Percentiles rank a stretch among this genome's conserved stretches.
These are phyloP conservation scores for Kuraishia cidri DNA, from an alignment of 805 yeast species.

Conservation along the genomic window DNA sequence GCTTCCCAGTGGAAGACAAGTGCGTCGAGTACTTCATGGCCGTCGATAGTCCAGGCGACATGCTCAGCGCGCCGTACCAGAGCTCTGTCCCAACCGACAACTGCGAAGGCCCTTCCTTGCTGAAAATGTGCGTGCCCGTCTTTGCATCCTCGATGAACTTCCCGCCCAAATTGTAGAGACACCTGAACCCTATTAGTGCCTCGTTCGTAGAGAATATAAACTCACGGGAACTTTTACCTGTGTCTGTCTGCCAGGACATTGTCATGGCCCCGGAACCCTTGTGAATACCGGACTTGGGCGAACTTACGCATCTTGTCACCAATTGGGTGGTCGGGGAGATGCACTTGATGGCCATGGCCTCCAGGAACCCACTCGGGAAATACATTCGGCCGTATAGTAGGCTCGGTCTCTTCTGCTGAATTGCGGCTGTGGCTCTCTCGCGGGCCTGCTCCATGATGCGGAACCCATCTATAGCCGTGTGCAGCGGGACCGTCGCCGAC, in stretches of 20 bases:
- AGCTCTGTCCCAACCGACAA: slow-evolving; percentile 76
- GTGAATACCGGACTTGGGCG: slow-evolving; percentile 15
- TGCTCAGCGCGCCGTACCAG: slow-evolving; percentile 78
- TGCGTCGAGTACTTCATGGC: slow-evolving; percentile 81
- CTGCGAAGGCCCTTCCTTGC: slow-evolving; percentile 35
- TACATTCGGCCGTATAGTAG: slow-evolving; percentile 80
- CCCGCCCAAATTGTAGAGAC: slow-evolving; percentile 56
- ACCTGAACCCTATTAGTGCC: slow-evolving; percentile 71
- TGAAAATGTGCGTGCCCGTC: slow-evolving; percentile 3
- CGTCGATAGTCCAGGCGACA: slow-evolving; percentile 86
- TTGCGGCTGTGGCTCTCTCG: neutral
- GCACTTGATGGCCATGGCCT: slow-evolving; percentile 75
- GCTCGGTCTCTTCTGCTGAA: slow-evolving; percentile 17
- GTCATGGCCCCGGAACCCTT: slow-evolving; percentile 38
- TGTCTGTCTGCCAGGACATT: slow-evolving; percentile 61
- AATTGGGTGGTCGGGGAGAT: slow-evolving; percentile 54
- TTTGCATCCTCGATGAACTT: slow-evolving; percentile 3
- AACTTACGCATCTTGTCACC: slow-evolving; percentile 68
- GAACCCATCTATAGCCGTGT: slow-evolving; percentile 65
- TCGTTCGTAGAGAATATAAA: slow-evolving; percentile 78
- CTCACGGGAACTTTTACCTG: slow-evolving; percentile 59
- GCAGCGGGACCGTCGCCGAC: slow-evolving; percentile 45
- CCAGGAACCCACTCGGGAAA: slow-evolving; percentile 79
- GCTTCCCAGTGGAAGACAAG: slow-evolving; percentile 81
- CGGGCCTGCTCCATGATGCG: slow-evolving; percentile 40